phyloP scores from a whole-genome alignment of 1,284 basidiomycete species.

The Cryptococcus hybrid region DNA sequence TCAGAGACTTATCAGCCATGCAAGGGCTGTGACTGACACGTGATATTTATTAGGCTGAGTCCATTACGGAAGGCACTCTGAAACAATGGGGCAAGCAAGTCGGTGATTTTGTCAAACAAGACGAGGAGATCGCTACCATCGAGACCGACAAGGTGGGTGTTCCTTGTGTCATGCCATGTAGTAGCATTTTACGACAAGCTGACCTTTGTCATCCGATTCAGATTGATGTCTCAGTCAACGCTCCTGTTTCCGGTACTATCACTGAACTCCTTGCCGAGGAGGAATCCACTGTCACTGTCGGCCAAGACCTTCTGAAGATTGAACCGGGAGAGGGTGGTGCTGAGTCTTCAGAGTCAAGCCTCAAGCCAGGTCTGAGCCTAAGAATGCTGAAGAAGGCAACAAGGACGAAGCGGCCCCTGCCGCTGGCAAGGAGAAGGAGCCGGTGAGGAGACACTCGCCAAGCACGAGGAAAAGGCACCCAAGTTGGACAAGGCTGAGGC shows the following conservation, averaged over 20 bases:
- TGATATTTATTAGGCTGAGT: conserved; percentile 56
- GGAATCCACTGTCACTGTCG: conserved; percentile 92
- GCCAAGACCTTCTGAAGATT: conserved; percentile 90
- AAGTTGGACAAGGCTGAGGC: conserved; percentile 53
- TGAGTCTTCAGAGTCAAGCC: conserved; percentile 12
- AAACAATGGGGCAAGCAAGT: conserved; percentile 94
- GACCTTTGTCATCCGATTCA: conserved; percentile 43
- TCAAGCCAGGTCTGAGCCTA: conserved; percentile 47
- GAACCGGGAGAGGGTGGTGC: conserved; percentile 67
- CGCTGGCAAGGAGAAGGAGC: conserved; percentile 49
- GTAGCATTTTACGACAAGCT: conserved; percentile 4
- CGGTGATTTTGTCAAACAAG: conserved; percentile 84
- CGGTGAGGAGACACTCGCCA: conserved; percentile 48
- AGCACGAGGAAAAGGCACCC: conserved; percentile 54
- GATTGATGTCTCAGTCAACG: conserved; percentile 98
- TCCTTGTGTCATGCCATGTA: not conserved
- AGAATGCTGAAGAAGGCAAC: conserved; percentile 49
- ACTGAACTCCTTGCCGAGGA: conserved; percentile 82
- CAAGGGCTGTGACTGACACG: not conserved
- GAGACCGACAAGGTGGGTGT: conserved; percentile 92
- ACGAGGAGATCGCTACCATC: conserved; percentile 97
- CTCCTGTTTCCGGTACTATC: conserved; percentile 84
- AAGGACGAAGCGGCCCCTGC: conserved; percentile 48
- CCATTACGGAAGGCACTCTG: conserved; percentile 95
- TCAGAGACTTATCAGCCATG: conserved; percentile 11